Percentiles rank a stretch among this genome's conserved stretches.
Conservation (phyloP, 805 yeast genomes). For the Yarrowia porcina region DNA sequence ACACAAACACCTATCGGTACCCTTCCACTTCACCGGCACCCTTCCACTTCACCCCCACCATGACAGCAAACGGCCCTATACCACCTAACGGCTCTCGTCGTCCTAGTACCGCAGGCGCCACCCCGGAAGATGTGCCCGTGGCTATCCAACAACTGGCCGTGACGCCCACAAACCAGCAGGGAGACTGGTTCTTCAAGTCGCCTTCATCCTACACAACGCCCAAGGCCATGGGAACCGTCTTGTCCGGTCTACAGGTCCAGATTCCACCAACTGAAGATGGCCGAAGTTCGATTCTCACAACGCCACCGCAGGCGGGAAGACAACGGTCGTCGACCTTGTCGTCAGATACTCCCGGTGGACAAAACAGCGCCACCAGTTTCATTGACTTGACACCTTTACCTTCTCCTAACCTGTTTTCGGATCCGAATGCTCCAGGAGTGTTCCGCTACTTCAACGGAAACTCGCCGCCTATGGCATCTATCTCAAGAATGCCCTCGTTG, state of each 20-base stretch:
- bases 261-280: not conserved
- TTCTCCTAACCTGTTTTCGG: constrained; percentile 30
- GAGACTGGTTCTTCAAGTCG: constrained; percentile 13
- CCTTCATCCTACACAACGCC: not conserved
- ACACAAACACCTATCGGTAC: no score
- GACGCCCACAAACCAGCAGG: constrained; percentile 19
- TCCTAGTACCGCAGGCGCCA: not conserved
- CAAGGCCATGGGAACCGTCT: not conserved
- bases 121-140: not conserved
- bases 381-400: constrained; percentile 33
- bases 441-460: constrained; percentile 23
- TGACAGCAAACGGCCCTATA: no score
- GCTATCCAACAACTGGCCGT: constrained; percentile 17
- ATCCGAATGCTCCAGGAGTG: constrained; percentile 26
- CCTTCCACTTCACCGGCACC: no score
- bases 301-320: not conserved
- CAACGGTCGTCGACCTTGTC: not conserved
- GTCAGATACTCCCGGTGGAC: not conserved
- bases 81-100: no score
- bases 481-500: constrained; percentile 26
- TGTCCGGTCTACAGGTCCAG: constrained; percentile 15
- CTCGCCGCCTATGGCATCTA: constrained; percentile 21
- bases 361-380: constrained; percentile 15
- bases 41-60: no score
- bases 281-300: not conserved